A percentile compares a stretch with the other conserved stretches of the same genome.
Evolutionary conservation across 2,329 filamentous ascomycete species (phyloP).

Genomic region (Didymella arachidicola): DNA sequence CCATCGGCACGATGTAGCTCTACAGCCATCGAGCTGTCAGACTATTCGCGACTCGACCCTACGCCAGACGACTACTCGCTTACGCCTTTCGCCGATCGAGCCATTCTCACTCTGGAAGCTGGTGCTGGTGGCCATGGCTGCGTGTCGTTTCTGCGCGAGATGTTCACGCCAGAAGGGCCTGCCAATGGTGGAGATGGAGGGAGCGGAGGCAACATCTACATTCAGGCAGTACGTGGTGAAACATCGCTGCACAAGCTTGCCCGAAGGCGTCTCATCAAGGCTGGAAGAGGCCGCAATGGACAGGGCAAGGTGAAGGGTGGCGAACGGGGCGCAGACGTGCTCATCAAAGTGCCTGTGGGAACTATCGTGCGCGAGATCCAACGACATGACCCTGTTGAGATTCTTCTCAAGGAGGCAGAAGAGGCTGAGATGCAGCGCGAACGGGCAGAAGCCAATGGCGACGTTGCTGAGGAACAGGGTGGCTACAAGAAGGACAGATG

Average conservation of each 20-base stretch:
- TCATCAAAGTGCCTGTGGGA: constrained; percentile 90
- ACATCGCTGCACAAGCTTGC: constrained; percentile 93
- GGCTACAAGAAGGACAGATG: constrained; percentile 72
- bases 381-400: constrained; percentile 76
- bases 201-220: constrained; percentile 89
- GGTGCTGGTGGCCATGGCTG: constrained; percentile 90
- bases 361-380: constrained; percentile 87
- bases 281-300: constrained; percentile 77
- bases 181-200: constrained; percentile 96
- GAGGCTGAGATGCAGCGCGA: constrained; percentile 36
- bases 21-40: constrained; percentile 27
- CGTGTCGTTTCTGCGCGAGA: constrained; percentile 91
- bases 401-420: constrained; percentile 62
- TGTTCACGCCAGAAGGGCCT: constrained; percentile 86
- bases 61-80: constrained; percentile 82
- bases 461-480: constrained; percentile 44
- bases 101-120: constrained; percentile 76
- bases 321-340: constrained; percentile 81
- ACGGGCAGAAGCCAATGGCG: constrained; percentile 31
- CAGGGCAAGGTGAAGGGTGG: constrained; percentile 78
- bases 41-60: constrained; percentile 70
- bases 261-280: constrained; percentile 75
- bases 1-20: constrained; percentile 41
- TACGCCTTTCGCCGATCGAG: constrained; percentile 86
- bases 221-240: constrained; percentile 89